These are phyloP conservation scores for Penicillium sp. DNA, from an alignment of 2,329 filamentous ascomycete species.

Conservation along the genomic window DNA sequence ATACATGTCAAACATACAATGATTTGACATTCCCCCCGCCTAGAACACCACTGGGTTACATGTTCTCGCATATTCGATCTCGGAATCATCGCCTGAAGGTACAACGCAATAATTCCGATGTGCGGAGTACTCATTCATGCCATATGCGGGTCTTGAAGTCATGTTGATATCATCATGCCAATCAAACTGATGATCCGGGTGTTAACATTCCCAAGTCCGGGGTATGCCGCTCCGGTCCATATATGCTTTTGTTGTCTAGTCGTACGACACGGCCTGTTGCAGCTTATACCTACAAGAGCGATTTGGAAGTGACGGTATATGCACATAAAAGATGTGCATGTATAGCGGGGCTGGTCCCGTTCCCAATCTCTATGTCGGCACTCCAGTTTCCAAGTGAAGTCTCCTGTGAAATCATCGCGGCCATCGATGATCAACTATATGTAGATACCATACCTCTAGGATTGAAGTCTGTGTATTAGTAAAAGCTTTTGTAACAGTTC, in stretches of 20 bases:
- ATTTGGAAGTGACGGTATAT: not conserved
- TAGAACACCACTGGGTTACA: not conserved
- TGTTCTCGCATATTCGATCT: not conserved
- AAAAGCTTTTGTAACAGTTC: too few species aligned
- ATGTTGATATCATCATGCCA: not conserved
- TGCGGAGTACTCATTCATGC: not conserved
- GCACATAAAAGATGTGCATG: not conserved
- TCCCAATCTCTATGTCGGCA: not conserved
- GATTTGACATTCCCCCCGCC: not conserved
- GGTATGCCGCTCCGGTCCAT: not conserved
- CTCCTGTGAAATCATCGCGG: not conserved
- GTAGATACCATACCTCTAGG: not conserved
- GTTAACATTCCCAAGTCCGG: not conserved
- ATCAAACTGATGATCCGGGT: not conserved
- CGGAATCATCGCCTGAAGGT: not conserved
- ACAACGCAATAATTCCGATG: not conserved
- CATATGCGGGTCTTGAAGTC: not conserved
- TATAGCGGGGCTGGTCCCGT: not conserved
- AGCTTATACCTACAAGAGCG: not conserved
- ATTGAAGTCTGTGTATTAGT: not conserved
- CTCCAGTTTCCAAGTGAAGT: not conserved
- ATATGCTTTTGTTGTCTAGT: not conserved
- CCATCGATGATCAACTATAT: not conserved
- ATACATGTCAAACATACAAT: not conserved
- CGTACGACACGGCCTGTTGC: not conserved